These are phyloP conservation scores for Furculomyces boomerangus DNA, from an alignment of 371 early-diverging fungal species.

Conservation along the genomic window DNA sequence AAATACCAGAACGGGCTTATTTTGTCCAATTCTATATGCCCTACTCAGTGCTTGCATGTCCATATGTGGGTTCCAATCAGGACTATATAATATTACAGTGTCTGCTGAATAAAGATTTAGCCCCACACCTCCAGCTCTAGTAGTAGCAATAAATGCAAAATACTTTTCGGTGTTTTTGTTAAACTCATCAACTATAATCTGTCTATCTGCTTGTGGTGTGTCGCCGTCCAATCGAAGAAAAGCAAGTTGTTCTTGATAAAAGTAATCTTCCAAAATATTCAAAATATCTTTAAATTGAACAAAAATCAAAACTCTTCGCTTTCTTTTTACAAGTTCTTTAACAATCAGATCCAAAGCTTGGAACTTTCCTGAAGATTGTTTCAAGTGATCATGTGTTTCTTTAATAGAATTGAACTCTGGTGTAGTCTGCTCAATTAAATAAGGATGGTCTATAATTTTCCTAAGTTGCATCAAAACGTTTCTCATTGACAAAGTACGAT, in stretches of 20 bases:
- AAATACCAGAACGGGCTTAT: slow-evolving; percentile 63
- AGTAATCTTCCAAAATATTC: slow-evolving; percentile 51
- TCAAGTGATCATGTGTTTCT: slow-evolving; percentile 30
- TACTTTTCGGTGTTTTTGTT: slow-evolving; percentile 49
- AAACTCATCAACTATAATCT: slow-evolving; percentile 60
- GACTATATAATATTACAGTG: slow-evolving; percentile 84
- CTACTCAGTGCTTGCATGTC: slow-evolving; percentile 83
- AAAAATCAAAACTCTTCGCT: slow-evolving; percentile 55
- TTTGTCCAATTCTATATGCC: slow-evolving; percentile 91
- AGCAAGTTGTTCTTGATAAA: slow-evolving; percentile 26
- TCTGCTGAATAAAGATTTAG: slow-evolving; percentile 89
- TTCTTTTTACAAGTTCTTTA: slow-evolving; percentile 29
- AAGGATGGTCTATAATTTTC: slow-evolving; percentile 61
- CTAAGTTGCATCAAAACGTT: slow-evolving; percentile 47
- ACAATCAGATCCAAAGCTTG: slow-evolving; percentile 45
- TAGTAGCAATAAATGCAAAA: slow-evolving; percentile 67
- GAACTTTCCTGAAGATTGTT: slow-evolving; percentile 51
- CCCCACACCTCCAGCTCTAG: slow-evolving; percentile 88
- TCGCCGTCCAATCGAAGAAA: slow-evolving; percentile 73
- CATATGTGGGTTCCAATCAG: slow-evolving; percentile 88
- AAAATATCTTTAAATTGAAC: slow-evolving; percentile 47
- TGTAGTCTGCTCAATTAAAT: slow-evolving; percentile 35
- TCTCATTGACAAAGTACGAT: slow-evolving; percentile 7
- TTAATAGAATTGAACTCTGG: slow-evolving; percentile 12
- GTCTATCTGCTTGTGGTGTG: slow-evolving; percentile 39